phyloP scores from a whole-genome alignment of 441 rosid species.

The Eruca vesicaria region DNA sequence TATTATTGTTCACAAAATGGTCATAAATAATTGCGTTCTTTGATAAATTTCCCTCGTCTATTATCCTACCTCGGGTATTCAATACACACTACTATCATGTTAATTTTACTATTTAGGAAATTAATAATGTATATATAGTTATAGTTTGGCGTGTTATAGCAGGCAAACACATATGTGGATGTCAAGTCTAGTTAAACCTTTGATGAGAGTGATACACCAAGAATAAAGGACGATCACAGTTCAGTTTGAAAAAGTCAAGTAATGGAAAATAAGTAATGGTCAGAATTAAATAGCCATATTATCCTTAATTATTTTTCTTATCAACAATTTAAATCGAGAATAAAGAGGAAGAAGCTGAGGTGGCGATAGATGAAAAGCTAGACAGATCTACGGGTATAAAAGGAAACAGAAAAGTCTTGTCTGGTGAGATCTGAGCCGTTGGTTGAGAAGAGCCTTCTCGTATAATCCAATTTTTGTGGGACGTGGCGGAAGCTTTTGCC shows the following conservation, averaged over 20 bases:
- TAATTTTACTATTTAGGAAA: background rate
- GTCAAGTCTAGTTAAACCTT: slow-evolving; percentile 26
- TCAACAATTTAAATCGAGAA: background rate
- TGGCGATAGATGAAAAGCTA: slow-evolving; percentile 27
- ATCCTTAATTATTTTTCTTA: slow-evolving; percentile 12
- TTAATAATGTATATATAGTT: background rate
- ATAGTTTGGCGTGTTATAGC: background rate
- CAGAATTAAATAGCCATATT: slow-evolving; percentile 12
- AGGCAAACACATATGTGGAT: slow-evolving; percentile 21
- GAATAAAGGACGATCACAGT: background rate
- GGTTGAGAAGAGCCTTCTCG: slow-evolving; percentile 30
- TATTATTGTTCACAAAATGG: slow-evolving; percentile 5
- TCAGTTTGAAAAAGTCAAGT: slow-evolving; percentile 21
- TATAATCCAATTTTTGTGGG: background rate
- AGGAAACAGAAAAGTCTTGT: slow-evolving; percentile 23
- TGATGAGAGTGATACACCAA: slow-evolving; percentile 26
- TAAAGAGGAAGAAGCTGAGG: background rate
- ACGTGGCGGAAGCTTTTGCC: slow-evolving; percentile 32
- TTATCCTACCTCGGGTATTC: too few species aligned
- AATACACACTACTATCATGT: background rate
- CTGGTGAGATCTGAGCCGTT: slow-evolving; percentile 16
- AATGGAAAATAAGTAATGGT: slow-evolving; percentile 23
- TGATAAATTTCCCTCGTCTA: background rate
- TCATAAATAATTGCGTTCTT: background rate
- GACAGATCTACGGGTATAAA: slow-evolving; percentile 28